A percentile compares a stretch with the other conserved stretches of the same genome.
Evolutionary conservation across 2,329 filamentous ascomycete species (phyloP).

Genomic region (Thielaviopsis euricoi): DNA sequence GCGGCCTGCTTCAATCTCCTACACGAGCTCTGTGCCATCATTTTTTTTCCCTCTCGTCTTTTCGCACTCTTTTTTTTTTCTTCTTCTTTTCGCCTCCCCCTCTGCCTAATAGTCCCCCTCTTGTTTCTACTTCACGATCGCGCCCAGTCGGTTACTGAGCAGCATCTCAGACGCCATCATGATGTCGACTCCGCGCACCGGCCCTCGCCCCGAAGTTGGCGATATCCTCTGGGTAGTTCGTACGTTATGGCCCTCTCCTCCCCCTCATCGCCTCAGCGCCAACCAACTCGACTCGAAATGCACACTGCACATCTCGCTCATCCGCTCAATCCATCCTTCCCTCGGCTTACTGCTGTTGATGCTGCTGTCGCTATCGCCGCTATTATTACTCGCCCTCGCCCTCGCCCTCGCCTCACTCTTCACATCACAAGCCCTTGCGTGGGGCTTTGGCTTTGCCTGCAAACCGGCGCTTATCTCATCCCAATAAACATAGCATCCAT

Average conservation of each 20-base stretch:
- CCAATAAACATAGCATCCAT: not conserved
- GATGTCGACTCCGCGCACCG: conserved; percentile 25
- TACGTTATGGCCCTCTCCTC: conserved; percentile 26
- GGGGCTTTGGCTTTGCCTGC: not conserved
- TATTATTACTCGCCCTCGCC: not conserved
- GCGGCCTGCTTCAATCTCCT: not conserved
- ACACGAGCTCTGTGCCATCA: not conserved
- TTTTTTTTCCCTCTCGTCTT: not conserved
- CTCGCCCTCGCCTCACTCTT: conserved; percentile 6
- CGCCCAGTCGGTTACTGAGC: conserved; percentile 13
- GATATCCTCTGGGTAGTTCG: conserved; percentile 56
- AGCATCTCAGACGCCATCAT: conserved; percentile 11
- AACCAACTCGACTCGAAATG: not conserved
- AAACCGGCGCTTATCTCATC: conserved; percentile 2
- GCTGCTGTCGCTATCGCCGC: not conserved
- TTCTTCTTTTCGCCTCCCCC: conserved; percentile 10
- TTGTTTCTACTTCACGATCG: not conserved
- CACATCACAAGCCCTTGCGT: not conserved
- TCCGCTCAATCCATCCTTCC: too few relatives aligned
- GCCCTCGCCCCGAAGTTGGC: conserved; percentile 38
- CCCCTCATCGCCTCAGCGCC: not conserved
- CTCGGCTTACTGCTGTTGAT: too few relatives aligned
- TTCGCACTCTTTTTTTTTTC: not conserved
- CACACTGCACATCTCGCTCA: conserved; percentile 14
- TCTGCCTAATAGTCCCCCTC: conserved; percentile 10